These are phyloP conservation scores for Psophocarpus tetragonolobus DNA, from an alignment of 306 rosid species.

Conservation along the genomic window DNA sequence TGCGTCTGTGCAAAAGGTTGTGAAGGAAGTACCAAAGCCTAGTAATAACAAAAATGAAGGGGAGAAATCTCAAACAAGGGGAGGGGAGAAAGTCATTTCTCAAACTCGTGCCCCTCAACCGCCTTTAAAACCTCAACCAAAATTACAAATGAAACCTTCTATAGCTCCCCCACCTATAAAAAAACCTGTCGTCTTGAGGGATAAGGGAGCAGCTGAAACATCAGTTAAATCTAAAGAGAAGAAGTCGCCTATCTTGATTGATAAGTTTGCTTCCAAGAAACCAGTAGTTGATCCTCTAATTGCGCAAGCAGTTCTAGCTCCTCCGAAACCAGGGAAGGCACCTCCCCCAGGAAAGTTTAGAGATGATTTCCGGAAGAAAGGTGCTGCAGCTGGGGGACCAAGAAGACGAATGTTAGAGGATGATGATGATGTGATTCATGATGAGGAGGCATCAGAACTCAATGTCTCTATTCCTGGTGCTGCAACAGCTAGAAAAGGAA, in stretches of 20 bases:
- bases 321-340: slow-evolving; percentile 75
- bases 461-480: slow-evolving; percentile 73
- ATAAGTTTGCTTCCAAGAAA: slow-evolving; percentile 86
- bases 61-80: slow-evolving; percentile 45
- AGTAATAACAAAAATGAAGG: slow-evolving; percentile 31
- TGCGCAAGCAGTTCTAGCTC: slow-evolving; percentile 74
- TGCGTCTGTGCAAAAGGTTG: slow-evolving; percentile 65
- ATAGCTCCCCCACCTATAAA: slow-evolving; percentile 60
- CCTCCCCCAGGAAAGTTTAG: slow-evolving; percentile 70
- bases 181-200: slow-evolving; percentile 79
- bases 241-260: slow-evolving; percentile 80
- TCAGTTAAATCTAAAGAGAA: slow-evolving; percentile 53
- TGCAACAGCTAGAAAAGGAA: slow-evolving; percentile 77
- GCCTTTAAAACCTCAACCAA: slow-evolving; percentile 67
- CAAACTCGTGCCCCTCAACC: slow-evolving; percentile 50
- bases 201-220: slow-evolving; percentile 62
- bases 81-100: slow-evolving; percentile 41
- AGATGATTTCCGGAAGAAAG: slow-evolving; percentile 73
- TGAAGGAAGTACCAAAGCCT: slow-evolving; percentile 59
- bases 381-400: slow-evolving; percentile 58
- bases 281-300: slow-evolving; percentile 63
- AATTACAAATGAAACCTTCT: slow-evolving; percentile 70
- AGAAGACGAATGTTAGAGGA: slow-evolving; percentile 59
- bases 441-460: slow-evolving; percentile 71
- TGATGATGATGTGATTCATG: slow-evolving; percentile 47